Conservation (phyloP, 352 stramenopile genomes). For the Thraustochytrium sp. region DNA sequence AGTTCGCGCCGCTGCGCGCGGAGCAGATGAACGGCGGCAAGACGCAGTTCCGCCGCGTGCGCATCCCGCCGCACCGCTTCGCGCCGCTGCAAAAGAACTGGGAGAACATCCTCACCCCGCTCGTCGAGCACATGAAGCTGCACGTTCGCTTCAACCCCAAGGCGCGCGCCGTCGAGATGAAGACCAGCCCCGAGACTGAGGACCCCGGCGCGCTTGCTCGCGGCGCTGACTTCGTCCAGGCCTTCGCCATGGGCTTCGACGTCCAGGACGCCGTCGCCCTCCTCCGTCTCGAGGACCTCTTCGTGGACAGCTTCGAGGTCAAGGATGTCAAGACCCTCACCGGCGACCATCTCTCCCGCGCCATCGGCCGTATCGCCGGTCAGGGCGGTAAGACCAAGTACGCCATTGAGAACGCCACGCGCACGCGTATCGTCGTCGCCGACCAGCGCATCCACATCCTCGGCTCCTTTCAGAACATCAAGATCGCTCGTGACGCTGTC, state of each 20-base stretch:
- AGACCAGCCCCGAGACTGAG: slow-evolving; percentile 52
- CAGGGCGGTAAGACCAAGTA: slow-evolving; percentile 98
- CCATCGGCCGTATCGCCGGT: slow-evolving; percentile 94
- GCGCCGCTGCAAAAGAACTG: slow-evolving; percentile 97
- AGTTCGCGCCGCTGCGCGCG: neutral
- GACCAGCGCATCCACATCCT: slow-evolving; percentile 97
- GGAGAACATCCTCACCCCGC: slow-evolving; percentile 96
- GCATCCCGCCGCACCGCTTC: slow-evolving; percentile 60
- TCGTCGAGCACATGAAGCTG: slow-evolving; percentile 96
- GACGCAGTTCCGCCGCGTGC: slow-evolving; percentile 28
- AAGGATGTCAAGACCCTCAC: slow-evolving; percentile 80
- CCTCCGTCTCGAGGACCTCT: slow-evolving; percentile 97
- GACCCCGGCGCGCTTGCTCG: slow-evolving; percentile 93
- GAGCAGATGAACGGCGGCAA: neutral
- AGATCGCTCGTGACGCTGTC: slow-evolving; percentile 86
- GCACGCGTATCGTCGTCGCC: slow-evolving; percentile 95
- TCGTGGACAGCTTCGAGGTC: slow-evolving; percentile 94
- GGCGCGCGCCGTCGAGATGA: slow-evolving; percentile 94
- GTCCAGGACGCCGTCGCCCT: slow-evolving; percentile 93
- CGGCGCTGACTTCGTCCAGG: slow-evolving; percentile 80
- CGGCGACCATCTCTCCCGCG: slow-evolving; percentile 95
- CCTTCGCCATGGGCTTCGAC: slow-evolving; percentile 99
- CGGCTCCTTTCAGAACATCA: slow-evolving; percentile 96
- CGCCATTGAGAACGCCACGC: slow-evolving; percentile 99
- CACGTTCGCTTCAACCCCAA: slow-evolving; percentile 98